Evolutionary conservation across 192 early-diverging fungal genomes (phyloP).

Genomic region (Coemansia sp.): DNA sequence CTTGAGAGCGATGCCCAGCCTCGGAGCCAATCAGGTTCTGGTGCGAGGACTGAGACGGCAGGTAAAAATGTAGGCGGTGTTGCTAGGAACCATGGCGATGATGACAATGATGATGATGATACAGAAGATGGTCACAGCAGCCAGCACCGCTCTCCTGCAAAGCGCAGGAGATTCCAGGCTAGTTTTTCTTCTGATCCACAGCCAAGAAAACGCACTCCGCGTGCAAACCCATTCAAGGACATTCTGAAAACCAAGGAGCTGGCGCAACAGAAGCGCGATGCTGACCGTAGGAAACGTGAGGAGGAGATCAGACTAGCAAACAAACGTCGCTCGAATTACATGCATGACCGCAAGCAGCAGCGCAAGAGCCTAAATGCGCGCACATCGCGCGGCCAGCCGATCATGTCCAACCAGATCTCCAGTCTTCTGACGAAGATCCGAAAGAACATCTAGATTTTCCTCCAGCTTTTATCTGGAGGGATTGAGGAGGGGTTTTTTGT

Average conservation of each 20-base stretch:
- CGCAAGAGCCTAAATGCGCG: conserved; percentile 33
- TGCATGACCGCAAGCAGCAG: conserved; percentile 36
- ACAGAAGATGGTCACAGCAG: not conserved
- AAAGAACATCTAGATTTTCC: conserved; percentile 7
- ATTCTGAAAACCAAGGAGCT: conserved; percentile 30
- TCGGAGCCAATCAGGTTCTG: not conserved
- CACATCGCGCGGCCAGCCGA: conserved; percentile 43
- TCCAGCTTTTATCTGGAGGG: not conserved
- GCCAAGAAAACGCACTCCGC: conserved; percentile 18
- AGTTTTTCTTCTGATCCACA: not conserved
- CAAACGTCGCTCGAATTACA: conserved; percentile 19
- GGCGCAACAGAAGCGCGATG: conserved; percentile 11
- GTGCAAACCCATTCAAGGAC: conserved; percentile 42
- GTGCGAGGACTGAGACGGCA: not conserved
- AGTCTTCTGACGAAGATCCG: conserved; percentile 36
- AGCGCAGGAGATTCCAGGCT: not conserved
- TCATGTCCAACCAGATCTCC: conserved; percentile 40
- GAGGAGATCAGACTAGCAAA: conserved; percentile 22
- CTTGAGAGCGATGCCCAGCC: conserved; percentile 22
- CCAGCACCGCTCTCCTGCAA: not conserved
- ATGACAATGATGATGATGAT: not conserved
- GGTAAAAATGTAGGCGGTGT: conserved; percentile 1
- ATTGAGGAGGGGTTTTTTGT: not conserved
- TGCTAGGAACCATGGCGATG: not conserved
- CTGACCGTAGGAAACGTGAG: conserved; percentile 23